These are phyloP conservation scores for Lactifluus pinguis DNA, from an alignment of 768 basidiomycete species.

Conservation along the genomic window DNA sequence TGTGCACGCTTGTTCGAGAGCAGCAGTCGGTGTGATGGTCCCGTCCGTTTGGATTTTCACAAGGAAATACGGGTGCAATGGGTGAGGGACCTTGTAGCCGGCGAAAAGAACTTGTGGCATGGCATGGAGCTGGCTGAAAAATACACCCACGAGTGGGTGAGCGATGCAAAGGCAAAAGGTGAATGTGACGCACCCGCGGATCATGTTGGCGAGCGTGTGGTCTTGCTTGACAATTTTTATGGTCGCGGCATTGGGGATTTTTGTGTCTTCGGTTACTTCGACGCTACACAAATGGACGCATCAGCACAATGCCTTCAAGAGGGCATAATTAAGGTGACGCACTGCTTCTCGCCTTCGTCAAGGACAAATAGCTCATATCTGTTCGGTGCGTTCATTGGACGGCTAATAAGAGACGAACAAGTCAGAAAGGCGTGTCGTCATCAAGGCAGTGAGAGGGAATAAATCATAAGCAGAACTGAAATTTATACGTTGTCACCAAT, in stretches of 20 bases:
- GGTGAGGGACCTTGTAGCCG: slow-evolving; percentile 97
- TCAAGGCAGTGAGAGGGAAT: neutral
- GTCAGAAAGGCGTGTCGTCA: neutral
- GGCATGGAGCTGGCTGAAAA: slow-evolving; percentile 72
- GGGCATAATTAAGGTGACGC: slow-evolving; percentile 32
- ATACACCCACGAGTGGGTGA: neutral
- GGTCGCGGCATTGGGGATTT: slow-evolving; percentile 95
- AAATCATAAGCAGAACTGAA: slow-evolving; percentile 22
- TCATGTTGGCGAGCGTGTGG: slow-evolving; percentile 93
- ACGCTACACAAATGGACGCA: slow-evolving; percentile 43
- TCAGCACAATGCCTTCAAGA: slow-evolving; percentile 6
- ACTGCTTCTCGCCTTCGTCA: slow-evolving; percentile 91
- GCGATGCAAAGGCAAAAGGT: neutral
- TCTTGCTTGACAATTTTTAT: slow-evolving; percentile 94
- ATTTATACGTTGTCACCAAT: slow-evolving; percentile 24
- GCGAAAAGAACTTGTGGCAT: slow-evolving; percentile 89
- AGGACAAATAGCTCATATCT: slow-evolving; percentile 87
- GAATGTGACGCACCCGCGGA: slow-evolving; percentile 66
- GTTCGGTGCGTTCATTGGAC: slow-evolving; percentile 84
- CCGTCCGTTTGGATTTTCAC: slow-evolving; percentile 97
- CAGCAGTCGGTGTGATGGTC: slow-evolving; percentile 66
- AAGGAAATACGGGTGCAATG: slow-evolving; percentile 87
- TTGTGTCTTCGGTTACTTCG: slow-evolving; percentile 89
- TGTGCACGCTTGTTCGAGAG: slow-evolving; percentile 76
- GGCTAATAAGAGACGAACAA: neutral